Conservation (phyloP, 2,329 filamentous ascomycete species). For the Stagonosporopsis chrysanthemi region DNA sequence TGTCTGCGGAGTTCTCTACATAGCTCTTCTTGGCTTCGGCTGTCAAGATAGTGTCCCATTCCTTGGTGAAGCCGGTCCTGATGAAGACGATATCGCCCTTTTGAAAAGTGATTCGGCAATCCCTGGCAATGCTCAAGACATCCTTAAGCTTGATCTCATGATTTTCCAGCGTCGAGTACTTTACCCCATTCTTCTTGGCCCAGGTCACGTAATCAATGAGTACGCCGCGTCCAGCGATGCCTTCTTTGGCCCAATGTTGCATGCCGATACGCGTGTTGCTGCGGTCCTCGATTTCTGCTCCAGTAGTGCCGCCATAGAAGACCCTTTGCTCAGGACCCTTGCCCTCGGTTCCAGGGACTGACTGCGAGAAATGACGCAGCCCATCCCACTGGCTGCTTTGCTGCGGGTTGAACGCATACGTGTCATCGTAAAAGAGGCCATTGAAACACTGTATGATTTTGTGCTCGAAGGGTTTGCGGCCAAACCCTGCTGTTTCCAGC, state of each 20-base stretch:
- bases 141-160: conserved; percentile 21
- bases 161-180: conserved; percentile 18
- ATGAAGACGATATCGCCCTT: conserved; percentile 33
- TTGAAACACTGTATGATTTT: conserved; percentile 57
- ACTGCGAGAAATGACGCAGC: conserved; percentile 19
- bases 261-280: conserved; percentile 25
- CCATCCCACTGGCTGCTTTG: conserved; percentile 6
- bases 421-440: conserved; percentile 33
- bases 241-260: conserved; percentile 28
- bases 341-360: conserved; percentile 10
- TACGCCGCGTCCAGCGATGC: conserved; percentile 30
- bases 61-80: conserved; percentile 27
- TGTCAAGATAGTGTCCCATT: conserved; percentile 22
- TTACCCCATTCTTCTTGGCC: conserved; percentile 24
- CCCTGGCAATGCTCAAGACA: conserved; percentile 21
- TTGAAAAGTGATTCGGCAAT: conserved; percentile 22
- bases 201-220: conserved; percentile 30
- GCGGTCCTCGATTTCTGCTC: conserved; percentile 27
- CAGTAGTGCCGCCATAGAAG: conserved; percentile 32
- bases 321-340: conserved; percentile 18
- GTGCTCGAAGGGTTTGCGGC: conserved; percentile 58
- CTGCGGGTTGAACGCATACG: conserved; percentile 8
- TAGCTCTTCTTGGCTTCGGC: conserved; percentile 25
- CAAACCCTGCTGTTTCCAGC: conserved; percentile 60
- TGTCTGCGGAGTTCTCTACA: conserved; percentile 30